Evolutionary conservation across 352 stramenopile species (phyloP).

Genomic region (Phytophthora hybrid): DNA sequence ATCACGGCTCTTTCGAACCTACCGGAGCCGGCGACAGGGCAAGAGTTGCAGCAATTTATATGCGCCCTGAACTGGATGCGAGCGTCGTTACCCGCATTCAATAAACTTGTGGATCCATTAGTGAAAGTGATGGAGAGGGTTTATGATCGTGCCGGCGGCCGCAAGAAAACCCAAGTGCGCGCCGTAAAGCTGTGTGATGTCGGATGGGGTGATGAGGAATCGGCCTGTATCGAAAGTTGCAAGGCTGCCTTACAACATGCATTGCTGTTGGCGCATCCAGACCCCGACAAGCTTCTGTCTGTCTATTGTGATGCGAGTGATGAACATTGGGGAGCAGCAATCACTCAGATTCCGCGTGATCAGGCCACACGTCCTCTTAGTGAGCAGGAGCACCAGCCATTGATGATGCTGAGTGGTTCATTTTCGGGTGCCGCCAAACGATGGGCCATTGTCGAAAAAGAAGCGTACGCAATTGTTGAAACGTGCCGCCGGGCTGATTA

Average conservation of each 20-base stretch:
- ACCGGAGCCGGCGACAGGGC: neutral
- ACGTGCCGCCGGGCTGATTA: neutral
- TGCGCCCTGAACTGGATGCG: too few relatives aligned
- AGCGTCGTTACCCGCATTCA: neutral
- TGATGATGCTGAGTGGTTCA: neutral
- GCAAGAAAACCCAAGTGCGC: slow-evolving; percentile 3
- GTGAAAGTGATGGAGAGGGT: slow-evolving; percentile 14
- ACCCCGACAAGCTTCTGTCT: neutral
- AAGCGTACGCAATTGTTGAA: neutral
- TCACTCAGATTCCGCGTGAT: neutral
- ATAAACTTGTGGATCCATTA: slow-evolving; percentile 2
- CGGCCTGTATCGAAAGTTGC: neutral
- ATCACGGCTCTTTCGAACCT: neutral
- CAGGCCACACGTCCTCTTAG: neutral
- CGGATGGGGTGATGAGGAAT: neutral
- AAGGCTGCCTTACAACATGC: neutral
- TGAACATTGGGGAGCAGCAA: neutral
- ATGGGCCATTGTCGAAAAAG: neutral
- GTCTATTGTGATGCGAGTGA: neutral
- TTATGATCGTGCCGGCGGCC: neutral
- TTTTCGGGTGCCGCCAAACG: neutral
- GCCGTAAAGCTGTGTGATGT: neutral
- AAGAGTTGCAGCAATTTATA: slow-evolving; percentile 8
- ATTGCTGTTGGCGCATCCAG: neutral
- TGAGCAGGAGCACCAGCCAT: neutral